Percentiles rank a stretch among this genome's conserved stretches.
Evolutionary conservation across 2,329 filamentous ascomycete species (phyloP).

Genomic region (Xylaria sp.): DNA sequence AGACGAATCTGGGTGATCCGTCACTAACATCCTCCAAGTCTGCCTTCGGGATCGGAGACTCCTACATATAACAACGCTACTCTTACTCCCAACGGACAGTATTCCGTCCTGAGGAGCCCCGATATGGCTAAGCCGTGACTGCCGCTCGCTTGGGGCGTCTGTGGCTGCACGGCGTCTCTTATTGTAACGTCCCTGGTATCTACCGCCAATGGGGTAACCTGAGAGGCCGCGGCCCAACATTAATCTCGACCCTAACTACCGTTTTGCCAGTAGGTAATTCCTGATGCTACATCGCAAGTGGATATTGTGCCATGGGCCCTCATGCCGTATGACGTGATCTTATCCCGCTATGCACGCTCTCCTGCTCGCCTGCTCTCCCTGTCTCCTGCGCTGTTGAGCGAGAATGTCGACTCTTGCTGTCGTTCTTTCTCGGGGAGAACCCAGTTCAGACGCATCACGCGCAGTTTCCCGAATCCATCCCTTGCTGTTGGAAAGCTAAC

Average conservation of each 20-base stretch:
- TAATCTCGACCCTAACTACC: constrained; percentile 5
- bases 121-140: background rate
- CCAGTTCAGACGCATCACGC: background rate
- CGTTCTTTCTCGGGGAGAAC: background rate
- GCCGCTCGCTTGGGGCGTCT: constrained; percentile 16
- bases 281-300: constrained; percentile 2
- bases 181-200: constrained; percentile 6
- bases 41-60: background rate
- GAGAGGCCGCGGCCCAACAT: constrained; percentile 7
- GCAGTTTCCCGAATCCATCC: background rate
- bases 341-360: background rate
- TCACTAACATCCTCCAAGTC: background rate
- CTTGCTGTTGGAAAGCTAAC: constrained; percentile 3
- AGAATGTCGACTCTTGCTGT: background rate
- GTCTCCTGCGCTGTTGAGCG: background rate
- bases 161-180: constrained; percentile 17
- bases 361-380: background rate
- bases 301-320: background rate
- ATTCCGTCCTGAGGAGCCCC: background rate
- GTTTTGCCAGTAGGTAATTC: background rate
- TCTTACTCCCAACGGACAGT: background rate
- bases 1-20: background rate
- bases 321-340: background rate
- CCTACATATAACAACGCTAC: background rate
- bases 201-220: constrained; percentile 11